Conservation (phyloP, 495 filamentous ascomycete genomes). For the Trichoderma reesei region DNA sequence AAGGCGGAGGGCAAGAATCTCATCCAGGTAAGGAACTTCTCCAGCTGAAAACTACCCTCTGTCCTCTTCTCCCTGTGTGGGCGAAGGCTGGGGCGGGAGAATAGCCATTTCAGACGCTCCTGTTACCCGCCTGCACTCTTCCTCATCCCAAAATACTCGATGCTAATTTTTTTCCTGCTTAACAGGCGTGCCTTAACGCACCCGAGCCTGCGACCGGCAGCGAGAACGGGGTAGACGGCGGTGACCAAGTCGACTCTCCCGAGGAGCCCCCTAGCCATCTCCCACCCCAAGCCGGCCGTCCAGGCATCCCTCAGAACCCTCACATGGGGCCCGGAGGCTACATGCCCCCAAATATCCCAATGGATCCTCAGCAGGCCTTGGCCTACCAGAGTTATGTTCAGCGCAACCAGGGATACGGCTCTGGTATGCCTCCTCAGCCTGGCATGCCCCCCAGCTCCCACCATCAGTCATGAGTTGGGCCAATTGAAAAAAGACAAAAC, state of each 20-base stretch:
- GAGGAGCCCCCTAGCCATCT: constrained; percentile 52
- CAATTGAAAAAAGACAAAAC: no score
- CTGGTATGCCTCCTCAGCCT: constrained; percentile 42
- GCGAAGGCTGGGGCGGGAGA: neutral
- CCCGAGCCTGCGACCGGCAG: constrained; percentile 81
- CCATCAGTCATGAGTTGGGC: constrained; percentile 40
- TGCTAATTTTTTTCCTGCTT: constrained; percentile 17
- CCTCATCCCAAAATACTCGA: constrained; percentile 9
- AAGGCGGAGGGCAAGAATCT: constrained; percentile 99
- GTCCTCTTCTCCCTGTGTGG: neutral
- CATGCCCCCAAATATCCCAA: constrained; percentile 40
- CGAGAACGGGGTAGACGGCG: constrained; percentile 83
- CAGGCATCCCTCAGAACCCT: constrained; percentile 40
- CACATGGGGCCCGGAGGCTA: constrained; percentile 40
- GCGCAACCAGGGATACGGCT: constrained; percentile 38
- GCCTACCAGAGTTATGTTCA: constrained; percentile 54
- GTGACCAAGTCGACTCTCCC: constrained; percentile 50
- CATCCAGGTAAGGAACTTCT: constrained; percentile 68
- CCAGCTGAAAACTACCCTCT: neutral
- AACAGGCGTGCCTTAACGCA: constrained; percentile 88
- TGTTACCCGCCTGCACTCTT: neutral
- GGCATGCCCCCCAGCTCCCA: constrained; percentile 46
- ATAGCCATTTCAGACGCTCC: neutral
- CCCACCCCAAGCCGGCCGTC: constrained; percentile 43
- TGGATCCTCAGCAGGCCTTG: constrained; percentile 46